phyloP scores from a whole-genome alignment of 2,329 filamentous ascomycete genomes.

The Ophiobolus disseminans region DNA sequence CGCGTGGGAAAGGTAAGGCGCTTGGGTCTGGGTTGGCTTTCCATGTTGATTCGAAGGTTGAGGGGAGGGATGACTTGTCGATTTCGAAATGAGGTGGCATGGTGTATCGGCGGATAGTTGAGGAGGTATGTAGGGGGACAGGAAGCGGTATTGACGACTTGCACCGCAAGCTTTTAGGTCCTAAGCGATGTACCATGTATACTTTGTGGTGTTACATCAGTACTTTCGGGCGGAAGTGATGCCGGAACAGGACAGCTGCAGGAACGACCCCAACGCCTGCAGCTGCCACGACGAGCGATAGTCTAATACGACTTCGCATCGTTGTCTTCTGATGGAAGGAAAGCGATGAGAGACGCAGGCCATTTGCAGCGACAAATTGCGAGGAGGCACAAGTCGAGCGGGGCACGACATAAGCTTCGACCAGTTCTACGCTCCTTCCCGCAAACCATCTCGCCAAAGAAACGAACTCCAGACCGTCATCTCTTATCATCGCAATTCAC shows the following conservation, averaged over 20 bases:
- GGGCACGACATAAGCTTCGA: no score
- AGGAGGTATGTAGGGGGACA: neutral
- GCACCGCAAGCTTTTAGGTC: neutral
- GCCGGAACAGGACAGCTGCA: neutral
- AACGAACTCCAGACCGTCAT: no score
- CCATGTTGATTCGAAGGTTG: conserved; percentile 40
- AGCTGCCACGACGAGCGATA: neutral
- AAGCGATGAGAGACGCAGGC: no score
- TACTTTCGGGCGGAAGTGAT: neutral
- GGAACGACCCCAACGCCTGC: no score
- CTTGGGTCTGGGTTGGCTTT: conserved; percentile 39
- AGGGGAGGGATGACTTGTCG: conserved; percentile 37
- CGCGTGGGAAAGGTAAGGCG: conserved; percentile 43
- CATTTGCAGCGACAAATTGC: neutral
- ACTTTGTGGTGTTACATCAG: neutral
- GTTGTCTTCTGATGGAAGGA: no score
- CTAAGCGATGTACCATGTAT: neutral
- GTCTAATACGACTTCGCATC: no score
- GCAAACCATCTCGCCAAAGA: no score
- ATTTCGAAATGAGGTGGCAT: conserved; percentile 19
- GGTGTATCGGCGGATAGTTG: no score
- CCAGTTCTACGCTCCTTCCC: no score
- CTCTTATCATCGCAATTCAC: no score
- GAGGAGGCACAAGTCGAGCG: no score
- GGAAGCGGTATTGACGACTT: no score